Evolutionary conservation across 2,329 filamentous ascomycete genomes (phyloP).

Genomic region (Xylaria sp.): DNA sequence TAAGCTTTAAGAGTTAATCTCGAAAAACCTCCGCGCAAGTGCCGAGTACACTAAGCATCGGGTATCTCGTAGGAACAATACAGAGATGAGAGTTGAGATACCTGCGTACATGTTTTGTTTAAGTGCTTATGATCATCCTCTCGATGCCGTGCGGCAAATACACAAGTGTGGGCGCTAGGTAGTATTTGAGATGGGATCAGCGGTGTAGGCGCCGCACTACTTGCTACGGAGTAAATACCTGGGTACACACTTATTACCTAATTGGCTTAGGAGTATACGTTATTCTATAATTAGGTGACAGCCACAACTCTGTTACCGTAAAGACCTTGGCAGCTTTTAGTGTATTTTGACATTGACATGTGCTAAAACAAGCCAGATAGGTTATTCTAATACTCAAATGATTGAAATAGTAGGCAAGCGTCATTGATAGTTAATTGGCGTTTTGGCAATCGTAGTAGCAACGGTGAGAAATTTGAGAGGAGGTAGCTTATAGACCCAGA

Average conservation of each 20-base stretch:
- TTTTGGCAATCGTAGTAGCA: too few species aligned
- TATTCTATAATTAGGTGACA: slow-evolving; percentile 13
- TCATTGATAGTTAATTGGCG: too few species aligned
- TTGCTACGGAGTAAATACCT: not conserved
- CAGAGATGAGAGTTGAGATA: not conserved
- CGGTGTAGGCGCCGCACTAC: not conserved
- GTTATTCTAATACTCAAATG: too few species aligned
- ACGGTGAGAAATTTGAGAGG: too few species aligned
- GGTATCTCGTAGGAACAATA: slow-evolving; percentile 3
- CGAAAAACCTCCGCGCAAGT: not conserved
- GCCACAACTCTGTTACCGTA: not conserved
- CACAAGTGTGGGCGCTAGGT: not conserved
- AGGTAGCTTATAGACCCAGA: too few species aligned
- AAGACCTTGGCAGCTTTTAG: not conserved
- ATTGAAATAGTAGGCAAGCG: slow-evolving; percentile 31
- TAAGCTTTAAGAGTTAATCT: not conserved
- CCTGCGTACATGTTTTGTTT: not conserved
- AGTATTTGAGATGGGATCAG: not conserved
- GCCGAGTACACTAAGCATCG: slow-evolving; percentile 3
- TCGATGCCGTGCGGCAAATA: not conserved
- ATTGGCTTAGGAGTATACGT: not conserved
- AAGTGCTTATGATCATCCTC: not conserved
- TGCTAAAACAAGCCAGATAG: not conserved
- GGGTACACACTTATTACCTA: not conserved
- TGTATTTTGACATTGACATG: not conserved